Base-by-base conservation (phyloP, 225 moss, liverwort and hornwort genomes). In the Pseudisothecium myosuroides region DNA sequence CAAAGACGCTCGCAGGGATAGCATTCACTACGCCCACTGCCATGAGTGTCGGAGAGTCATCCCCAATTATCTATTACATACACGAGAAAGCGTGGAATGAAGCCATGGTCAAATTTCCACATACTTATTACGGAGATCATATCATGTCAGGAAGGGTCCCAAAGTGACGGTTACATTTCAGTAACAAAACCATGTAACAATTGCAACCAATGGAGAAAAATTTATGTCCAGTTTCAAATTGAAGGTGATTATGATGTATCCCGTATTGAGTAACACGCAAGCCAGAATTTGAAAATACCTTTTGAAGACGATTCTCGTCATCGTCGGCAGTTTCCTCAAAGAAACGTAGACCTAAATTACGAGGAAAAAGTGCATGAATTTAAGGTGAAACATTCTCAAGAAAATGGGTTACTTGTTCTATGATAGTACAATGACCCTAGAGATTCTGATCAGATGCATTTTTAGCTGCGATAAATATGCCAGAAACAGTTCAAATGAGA, bases 21-120 rank as follows among this genome's bases (percentile, higher is more conserved):
- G 94, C 93, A 86, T 91, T 84, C 62, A 98, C 98, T 82, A 96
- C 95, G 75, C 98, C 98, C 32, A 98, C 97, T 75, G 97, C 92
- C 98, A 98, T 98, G 49, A 98, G 91, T 66, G 98, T 97, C 85
- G 97, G 92, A 88, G 94, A 90, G 87, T 91, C 94, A 75, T 95
- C 92, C 79, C 96, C 94, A 68, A 89, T 84, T 39, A 95, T 81
- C 97, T 97, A 92, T 76, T 32, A 76, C 58, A 83, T 17, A 73
- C 34, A 90, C 69, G 21, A 47, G 54, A 37, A 86, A 60, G 49
- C 10, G 71, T 23, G 45, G 62, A 86, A 66, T 59, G 29, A 88
- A 88, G 18, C 7, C 36, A 76, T 85, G 47, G 22, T 23, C 76
- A 88, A 76, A 69, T 67, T 81, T 76, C 61, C 41, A 78, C 59